These are phyloP conservation scores for Starmerella khaoyaiensis DNA, from an alignment of 805 yeast genomes.

Conservation along the genomic window DNA sequence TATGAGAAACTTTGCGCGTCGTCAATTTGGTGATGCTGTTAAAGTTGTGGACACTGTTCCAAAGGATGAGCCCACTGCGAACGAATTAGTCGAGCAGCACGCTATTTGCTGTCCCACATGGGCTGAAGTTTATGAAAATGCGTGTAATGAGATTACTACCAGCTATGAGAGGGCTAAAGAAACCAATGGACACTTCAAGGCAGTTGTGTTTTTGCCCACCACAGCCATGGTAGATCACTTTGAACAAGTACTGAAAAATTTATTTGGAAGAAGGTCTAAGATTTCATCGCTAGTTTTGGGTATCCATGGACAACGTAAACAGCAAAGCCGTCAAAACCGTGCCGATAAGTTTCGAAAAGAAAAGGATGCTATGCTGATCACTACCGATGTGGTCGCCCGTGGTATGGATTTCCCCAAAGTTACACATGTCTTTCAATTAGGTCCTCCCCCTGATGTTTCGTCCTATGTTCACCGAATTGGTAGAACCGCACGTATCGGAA, in stretches of 20 bases:
- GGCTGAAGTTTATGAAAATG: conserved; percentile 48
- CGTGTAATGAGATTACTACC: conserved; percentile 35
- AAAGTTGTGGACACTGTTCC: conserved; percentile 55
- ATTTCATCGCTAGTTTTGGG: conserved; percentile 14
- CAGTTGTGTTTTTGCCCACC: conserved; percentile 73
- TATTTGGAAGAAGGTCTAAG: conserved; percentile 11
- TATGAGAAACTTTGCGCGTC: conserved; percentile 55
- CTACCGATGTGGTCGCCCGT: conserved; percentile 91
- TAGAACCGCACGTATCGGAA: conserved; percentile 90
- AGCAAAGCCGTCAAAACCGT: conserved; percentile 49
- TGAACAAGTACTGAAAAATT: conserved; percentile 31
- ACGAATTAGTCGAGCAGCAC: conserved; percentile 62
- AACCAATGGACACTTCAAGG: conserved; percentile 41
- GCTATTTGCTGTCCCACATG: conserved; percentile 42
- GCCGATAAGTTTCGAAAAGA: conserved; percentile 42
- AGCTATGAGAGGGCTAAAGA: conserved; percentile 27
- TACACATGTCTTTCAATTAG: conserved; percentile 70
- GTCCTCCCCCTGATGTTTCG: conserved; percentile 60
- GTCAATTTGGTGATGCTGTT: conserved; percentile 26
- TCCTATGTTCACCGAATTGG: conserved; percentile 88
- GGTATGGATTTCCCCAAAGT: conserved; percentile 93
- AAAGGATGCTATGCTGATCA: conserved; percentile 47
- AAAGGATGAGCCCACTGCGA: conserved; percentile 60
- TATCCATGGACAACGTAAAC: conserved; percentile 66
- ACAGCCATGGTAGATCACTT: conserved; percentile 52